phyloP scores from a whole-genome alignment of 208 protist species.

The Wallacemonas sp. region DNA sequence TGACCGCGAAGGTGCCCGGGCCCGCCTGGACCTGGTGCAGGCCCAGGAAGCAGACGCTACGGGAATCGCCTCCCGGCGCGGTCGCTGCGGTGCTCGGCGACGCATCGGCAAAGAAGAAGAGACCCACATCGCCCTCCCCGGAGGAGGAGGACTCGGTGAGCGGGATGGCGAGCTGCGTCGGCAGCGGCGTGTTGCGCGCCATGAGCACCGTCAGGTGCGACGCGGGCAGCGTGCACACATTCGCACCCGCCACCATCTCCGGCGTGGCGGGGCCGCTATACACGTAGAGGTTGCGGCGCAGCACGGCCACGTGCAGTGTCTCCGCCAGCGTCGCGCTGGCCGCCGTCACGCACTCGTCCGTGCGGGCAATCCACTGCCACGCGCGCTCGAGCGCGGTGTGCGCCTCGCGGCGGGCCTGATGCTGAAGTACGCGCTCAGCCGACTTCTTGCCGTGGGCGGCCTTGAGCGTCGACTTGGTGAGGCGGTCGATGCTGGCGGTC shows the following conservation, averaged over 20 bases:
- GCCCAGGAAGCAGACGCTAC: neutral
- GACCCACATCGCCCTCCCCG: neutral
- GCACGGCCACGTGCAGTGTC: constrained; percentile 18
- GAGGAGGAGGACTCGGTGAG: constrained; percentile 19
- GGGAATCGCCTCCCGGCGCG: neutral
- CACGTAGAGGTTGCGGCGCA: constrained; percentile 49
- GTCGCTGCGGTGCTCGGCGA: neutral
- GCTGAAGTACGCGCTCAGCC: constrained; percentile 5
- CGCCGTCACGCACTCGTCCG: constrained; percentile 5
- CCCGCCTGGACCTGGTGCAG: neutral
- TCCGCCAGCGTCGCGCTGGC: constrained; percentile 10
- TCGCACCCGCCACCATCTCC: constrained; percentile 5
- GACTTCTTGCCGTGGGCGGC: constrained; percentile 8
- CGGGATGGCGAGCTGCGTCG: constrained; percentile 52
- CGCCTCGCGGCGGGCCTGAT: constrained; percentile 12
- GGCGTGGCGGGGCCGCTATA: constrained; percentile 40
- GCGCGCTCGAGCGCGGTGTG: constrained; percentile 22
- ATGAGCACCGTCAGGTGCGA: constrained; percentile 37
- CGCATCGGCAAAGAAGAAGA: constrained; percentile 12
- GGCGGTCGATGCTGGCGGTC: constrained; percentile 32
- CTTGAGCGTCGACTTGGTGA: constrained; percentile 26
- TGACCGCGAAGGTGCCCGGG: neutral
- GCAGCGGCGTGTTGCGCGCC: constrained; percentile 37
- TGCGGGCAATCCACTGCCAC: constrained; percentile 30
- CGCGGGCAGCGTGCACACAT: constrained; percentile 1